Conservation (phyloP, 352 stramenopile species). For the Saprolegnia parasitica region DNA sequence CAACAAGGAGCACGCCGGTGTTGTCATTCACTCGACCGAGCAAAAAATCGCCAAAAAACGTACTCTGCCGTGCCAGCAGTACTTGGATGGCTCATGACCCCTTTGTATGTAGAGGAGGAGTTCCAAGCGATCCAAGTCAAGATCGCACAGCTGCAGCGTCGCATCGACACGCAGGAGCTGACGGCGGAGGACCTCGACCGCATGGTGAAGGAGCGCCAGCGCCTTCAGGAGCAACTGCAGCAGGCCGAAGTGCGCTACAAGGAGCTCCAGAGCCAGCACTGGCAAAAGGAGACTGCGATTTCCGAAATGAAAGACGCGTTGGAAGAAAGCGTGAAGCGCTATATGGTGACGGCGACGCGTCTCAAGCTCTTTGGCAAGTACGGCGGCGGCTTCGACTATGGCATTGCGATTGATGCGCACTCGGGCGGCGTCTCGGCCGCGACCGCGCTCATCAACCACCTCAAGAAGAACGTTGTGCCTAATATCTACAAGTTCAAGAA, state of each 20-base stretch:
- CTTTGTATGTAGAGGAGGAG: slow-evolving; percentile 16
- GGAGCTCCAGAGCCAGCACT: slow-evolving; percentile 51
- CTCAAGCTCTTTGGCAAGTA: slow-evolving; percentile 89
- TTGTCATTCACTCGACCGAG: slow-evolving; percentile 2
- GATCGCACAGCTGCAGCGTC: slow-evolving; percentile 54
- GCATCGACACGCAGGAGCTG: slow-evolving; percentile 56
- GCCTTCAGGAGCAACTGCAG: slow-evolving; percentile 68
- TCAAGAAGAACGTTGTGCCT: slow-evolving; percentile 59
- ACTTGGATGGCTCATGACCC: neutral
- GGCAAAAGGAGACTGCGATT: slow-evolving; percentile 61
- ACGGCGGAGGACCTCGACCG: slow-evolving; percentile 41
- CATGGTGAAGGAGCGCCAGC: slow-evolving; percentile 57
- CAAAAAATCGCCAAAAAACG: slow-evolving; percentile 3
- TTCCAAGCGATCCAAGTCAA: slow-evolving; percentile 5
- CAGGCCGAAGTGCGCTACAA: slow-evolving; percentile 62
- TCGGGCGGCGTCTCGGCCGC: slow-evolving; percentile 56
- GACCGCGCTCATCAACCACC: slow-evolving; percentile 47
- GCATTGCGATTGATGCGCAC: slow-evolving; percentile 59
- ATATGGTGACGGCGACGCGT: slow-evolving; percentile 65
- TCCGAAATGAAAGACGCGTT: slow-evolving; percentile 41
- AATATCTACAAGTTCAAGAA: slow-evolving; percentile 57
- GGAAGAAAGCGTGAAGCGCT: slow-evolving; percentile 66
- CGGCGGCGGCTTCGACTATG: slow-evolving; percentile 64
- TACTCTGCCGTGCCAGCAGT: neutral
- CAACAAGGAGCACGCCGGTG: neutral